Evolutionary conservation across 345 rosid species (phyloP), one percentile per base, ranked within the genome.

Genomic region (Hibiscus trionum): DNA sequence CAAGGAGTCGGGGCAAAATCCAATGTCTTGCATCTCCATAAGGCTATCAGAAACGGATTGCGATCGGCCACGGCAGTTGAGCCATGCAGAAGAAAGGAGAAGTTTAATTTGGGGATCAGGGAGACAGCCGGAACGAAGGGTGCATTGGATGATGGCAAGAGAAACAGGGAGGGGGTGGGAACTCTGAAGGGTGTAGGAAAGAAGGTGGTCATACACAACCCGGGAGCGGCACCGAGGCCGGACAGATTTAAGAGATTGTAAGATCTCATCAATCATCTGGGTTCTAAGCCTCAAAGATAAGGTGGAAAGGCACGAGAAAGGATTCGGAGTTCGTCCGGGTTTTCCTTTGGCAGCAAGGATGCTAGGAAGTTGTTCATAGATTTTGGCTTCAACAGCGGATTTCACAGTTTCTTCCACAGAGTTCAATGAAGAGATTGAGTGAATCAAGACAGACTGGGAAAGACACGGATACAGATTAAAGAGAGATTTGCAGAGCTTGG

Each of bases 111-210:
- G 93, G 16, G 91, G 91, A 52, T 58, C 81, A 5, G 93, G 96
- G 73, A 69, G 55, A 47, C 87, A 86, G 7, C 97, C 98, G 3
- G 96, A 87, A 27, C 93, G 93, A 82, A 93, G 93, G 10, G 80
- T 84, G 10, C 87, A 82, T 46, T 91, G 97, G 50, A 93, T 80
- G 72, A 93, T 82, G 2, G 90, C 86, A 8, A 93, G 83, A 26
- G 91, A 72, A 64, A 91, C 69, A 62, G 97, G 87, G 63, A 91
- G 77, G 1, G 97, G 90, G 19, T 83, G 57, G 2, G 89, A 66
- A 70, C 71, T 84, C 71, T 90, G 93, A 53, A 93, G 95, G 49
- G 84, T 82, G 73, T 86, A 83, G 19, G 82, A 78, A 46, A 94
- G 91, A n/a, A 94, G 91, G 75, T 72, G 84, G 31, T 81, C 76